Base-by-base conservation (phyloP, 305 asterid species). In the Fraxinus sp. region DNA sequence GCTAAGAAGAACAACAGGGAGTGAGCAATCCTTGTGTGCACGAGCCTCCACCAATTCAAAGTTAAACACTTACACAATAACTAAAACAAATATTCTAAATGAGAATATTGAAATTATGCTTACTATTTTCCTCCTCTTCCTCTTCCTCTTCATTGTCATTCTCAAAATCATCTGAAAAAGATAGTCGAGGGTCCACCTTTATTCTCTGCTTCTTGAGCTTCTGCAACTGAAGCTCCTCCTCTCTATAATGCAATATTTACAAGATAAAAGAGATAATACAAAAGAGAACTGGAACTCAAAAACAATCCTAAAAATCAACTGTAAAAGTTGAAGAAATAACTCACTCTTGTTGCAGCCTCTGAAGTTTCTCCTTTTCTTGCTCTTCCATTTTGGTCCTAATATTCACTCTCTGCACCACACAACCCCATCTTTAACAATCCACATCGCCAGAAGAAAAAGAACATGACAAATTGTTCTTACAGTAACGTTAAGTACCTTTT, bases 321-420 rank as follows among this genome's bases (percentile, higher is more conserved):
- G 30, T 76, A 46, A 52, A 3, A 55, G 16, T 79, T 77, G 14
- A 44, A 30, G 76, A 55, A 71, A 52, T 3, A 49, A 85, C 99
- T 90, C 87, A 95, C 98, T 94, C 97, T 87, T 94, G 97, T 88
- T 92, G 98, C 90, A 94, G 82, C 88, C 93, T 95, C 80, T 93
- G 94, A 83, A 94, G 98, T 88, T 94, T 95, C 87, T 95, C 99
- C 90, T 95, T 95, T 85, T 95, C 97, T 88, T 94, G 98, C 93
- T 95, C 99, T 87, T 94, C 99, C 68, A 94, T 59, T 86, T 95
- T 95, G 84, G 80, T 92, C 88, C 89, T 92, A 35, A 95, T 95
- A 85, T 93, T 95, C 81, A 95, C 98, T 86, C 99, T 91, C 99
- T 95, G 87, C 86, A 81, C 30, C 77, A 79, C 18, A 74, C 79